Evolutionary conservation across 2,329 filamentous ascomycete genomes (phyloP), one percentile per base, ranked within the genome.

Genomic region (Ceratocystis harringtonii): DNA sequence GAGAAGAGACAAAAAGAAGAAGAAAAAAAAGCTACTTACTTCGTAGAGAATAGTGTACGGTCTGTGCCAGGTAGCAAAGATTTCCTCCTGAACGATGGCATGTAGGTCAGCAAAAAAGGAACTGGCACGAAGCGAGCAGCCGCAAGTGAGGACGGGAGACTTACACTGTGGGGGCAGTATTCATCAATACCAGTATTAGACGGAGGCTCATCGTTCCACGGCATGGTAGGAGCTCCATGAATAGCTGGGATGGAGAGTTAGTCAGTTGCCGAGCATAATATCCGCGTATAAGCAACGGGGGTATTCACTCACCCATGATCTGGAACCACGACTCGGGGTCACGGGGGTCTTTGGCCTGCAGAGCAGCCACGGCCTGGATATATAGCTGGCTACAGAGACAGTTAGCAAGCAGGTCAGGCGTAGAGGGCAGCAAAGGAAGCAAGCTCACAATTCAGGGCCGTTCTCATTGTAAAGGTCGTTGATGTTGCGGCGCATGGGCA

Each of bases 51-150:
- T 73, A 52, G 83, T 70, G 67, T 80, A 84, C 2, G 81, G 78
- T 5, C 81, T 79, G 71, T 85, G 82, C 82, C 81, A 84, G 19
- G 78, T 72, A 5, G 77, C 70, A 68, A 83, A 81, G 28, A 79
- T 70, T n/a, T 75, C 72, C 70, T 81, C 78, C 79, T 80, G 50
- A 17, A 25, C 52, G 12, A 12, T 8, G 28, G 19, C 25, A 52
- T 12, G 36, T 4, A 4, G 10, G 36, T 41, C 12, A 30, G 57
- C 57, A 61, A 36, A 12, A 12, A 36, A 30, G 55, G 30, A 4
- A 19, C 7, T n/a, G 36, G 17, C 57, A 32, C 17, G 10, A 32
- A 8, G 52, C 5, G 19, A 19, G 41, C 2, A 36, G 19, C 22
- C 12, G 22, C 10, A 36, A 36, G 36, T 12, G 36, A 41, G 36